Base-by-base conservation (phyloP, 805 yeast genomes). In the Ogataea zsoltii region DNA sequence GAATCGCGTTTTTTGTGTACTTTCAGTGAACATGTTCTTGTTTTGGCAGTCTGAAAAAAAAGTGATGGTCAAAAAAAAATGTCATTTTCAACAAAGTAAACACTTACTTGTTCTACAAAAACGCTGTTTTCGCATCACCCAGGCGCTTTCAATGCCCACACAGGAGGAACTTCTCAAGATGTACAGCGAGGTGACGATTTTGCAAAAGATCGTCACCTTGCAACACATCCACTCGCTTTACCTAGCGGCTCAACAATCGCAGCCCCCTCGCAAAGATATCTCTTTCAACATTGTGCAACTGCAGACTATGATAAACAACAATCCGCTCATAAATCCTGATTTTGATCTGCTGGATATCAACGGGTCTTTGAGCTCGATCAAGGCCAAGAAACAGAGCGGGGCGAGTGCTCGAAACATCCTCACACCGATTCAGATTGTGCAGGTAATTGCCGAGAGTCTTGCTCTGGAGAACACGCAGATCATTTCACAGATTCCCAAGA, bases 171-270 rank as follows among this genome's bases (percentile, higher is more conserved):
- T 60, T 33, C 50, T 54, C 29, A 52, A 49, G 14, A 51, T 58
- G 59, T 58, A 61, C 35, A 54, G 60, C 54, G 53, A 54, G 37
- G 66, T 66, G 26, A 62, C 70, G 3, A 56, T 59, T 7, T 53
- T 67, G 21, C 69, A 66, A 42, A 66, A 67, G 49, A 62, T 67
- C 9, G 67, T 67, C 21, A 67, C 71, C 6, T 53, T 67, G 25
- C 71, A 67, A 42, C 68, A 67, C 40, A 61, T 67, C 3, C 65
- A 67, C 39, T 65, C 69, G 15, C 53, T 66, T 41, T 67, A 60
- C 45, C 49, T 61, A 38, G 67, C 68, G 19, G 65, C 67, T 9
- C 61, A 62, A 30, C 66, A 63, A 42, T 47, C 65, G 1, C 60
- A 60, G 35, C 63, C 67, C 2, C 61, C 64, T 15, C 60, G 66